Percentiles rank a stretch among this genome's conserved stretches.
Conservation (phyloP, 208 protist species). For the Naegleria lovaniensis region DNA sequence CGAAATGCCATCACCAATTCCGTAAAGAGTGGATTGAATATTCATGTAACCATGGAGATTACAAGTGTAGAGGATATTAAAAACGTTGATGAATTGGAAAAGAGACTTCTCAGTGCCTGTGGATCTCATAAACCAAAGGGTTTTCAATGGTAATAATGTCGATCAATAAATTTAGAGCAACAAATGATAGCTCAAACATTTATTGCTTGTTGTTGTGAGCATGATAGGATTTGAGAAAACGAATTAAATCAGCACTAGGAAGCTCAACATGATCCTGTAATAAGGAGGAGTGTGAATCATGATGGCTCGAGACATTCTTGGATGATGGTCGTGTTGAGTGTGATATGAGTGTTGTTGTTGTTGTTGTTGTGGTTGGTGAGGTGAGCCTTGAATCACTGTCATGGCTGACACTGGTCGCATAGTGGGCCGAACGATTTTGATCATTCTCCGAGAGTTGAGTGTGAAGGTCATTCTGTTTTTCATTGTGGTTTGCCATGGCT, state of each 20-base stretch:
- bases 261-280: background rate
- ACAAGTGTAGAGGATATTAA: background rate
- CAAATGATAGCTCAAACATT: background rate
- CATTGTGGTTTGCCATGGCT: no score
- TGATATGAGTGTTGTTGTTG: background rate
- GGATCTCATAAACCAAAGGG: constrained; percentile 7
- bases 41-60: background rate
- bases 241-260: background rate
- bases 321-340: no score
- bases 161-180: no score
- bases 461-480: no score
- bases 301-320: no score
- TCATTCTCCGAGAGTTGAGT: no score
- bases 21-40: background rate
- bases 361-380: background rate
- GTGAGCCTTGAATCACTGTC: no score
- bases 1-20: background rate
- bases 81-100: background rate
- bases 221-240: background rate
- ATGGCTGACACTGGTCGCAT: no score
- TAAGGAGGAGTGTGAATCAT: background rate
- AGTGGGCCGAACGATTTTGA: no score
- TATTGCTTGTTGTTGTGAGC: background rate
- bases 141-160: background rate
- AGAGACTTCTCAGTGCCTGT: background rate